A percentile compares a stretch with the other conserved stretches of the same genome.
Conservation (phyloP, 495 filamentous ascomycete species). For the Xylaria venustula region DNA sequence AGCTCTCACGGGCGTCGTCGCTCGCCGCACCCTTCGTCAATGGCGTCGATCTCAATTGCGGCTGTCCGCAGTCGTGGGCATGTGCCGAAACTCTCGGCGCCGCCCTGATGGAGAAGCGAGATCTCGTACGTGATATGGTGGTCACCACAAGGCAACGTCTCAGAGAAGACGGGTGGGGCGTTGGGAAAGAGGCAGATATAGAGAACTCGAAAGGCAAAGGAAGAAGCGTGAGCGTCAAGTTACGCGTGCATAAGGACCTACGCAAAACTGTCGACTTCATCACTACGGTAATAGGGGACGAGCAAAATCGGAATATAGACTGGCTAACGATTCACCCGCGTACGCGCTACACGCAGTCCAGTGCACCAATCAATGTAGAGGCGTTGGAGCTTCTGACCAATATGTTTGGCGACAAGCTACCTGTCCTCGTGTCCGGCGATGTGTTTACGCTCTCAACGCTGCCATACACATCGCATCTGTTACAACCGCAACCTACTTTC, state of each 20-base stretch:
- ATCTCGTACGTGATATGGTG: slow-evolving; percentile 61
- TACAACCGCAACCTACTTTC: slow-evolving; percentile 23
- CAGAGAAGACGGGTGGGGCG: slow-evolving; percentile 42
- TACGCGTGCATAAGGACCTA: slow-evolving; percentile 61
- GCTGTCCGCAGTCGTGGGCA: slow-evolving; percentile 69
- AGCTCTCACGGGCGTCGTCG: slow-evolving; percentile 59
- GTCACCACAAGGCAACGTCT: slow-evolving; percentile 46
- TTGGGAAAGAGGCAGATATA: slow-evolving; percentile 34
- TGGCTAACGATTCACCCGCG: slow-evolving; percentile 67
- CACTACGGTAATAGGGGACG: slow-evolving; percentile 46
- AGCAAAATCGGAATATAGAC: slow-evolving; percentile 48
- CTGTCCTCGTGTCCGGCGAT: slow-evolving; percentile 62
- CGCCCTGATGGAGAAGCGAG: slow-evolving; percentile 58
- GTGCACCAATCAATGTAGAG: slow-evolving; percentile 55
- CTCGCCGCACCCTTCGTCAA: slow-evolving; percentile 58
- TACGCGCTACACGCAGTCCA: slow-evolving; percentile 52
- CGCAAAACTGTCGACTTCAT: slow-evolving; percentile 50
- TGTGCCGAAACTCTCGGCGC: slow-evolving; percentile 61
- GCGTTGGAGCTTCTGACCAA: slow-evolving; percentile 55
- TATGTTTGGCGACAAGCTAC: slow-evolving; percentile 45
- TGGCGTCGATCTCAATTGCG: slow-evolving; percentile 68
- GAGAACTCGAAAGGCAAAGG: slow-evolving; percentile 30
- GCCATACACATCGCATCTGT: slow-evolving; percentile 41
- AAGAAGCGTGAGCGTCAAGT: slow-evolving; percentile 62
- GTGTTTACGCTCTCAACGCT: slow-evolving; percentile 51